Conservation (phyloP, 345 rosid species). For the Eucalyptus pauciflora region DNA sequence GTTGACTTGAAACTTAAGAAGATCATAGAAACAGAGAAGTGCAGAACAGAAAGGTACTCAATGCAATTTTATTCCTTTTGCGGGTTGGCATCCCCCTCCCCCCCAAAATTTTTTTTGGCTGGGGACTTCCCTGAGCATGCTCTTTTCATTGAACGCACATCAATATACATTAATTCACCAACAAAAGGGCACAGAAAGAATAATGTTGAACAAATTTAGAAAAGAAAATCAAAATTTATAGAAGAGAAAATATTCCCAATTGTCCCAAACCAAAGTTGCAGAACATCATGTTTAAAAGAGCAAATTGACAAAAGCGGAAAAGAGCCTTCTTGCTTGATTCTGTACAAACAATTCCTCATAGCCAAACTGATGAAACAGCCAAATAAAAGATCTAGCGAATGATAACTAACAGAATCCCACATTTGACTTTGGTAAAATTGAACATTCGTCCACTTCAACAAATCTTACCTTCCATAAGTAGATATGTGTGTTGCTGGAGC, state of each 20-base stretch:
- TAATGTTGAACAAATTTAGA: not conserved
- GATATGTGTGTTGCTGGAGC: slow-evolving; percentile 82
- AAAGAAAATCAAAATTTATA: not conserved
- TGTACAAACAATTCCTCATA: not conserved
- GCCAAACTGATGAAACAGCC: not conserved
- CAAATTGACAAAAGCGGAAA: not conserved
- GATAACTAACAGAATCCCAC: not conserved
- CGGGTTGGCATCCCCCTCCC: not conserved
- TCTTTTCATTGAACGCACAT: not conserved
- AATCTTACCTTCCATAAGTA: slow-evolving; percentile 88
- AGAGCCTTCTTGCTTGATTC: not conserved
- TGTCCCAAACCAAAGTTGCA: not conserved
- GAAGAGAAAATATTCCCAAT: not conserved
- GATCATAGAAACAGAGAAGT: not conserved
- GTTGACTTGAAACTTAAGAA: not conserved
- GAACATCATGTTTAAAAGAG: not conserved
- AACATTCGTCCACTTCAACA: not conserved
- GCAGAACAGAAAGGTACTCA: not conserved
- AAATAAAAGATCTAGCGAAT: not conserved
- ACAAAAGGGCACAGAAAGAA: not conserved
- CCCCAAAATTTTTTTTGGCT: not conserved
- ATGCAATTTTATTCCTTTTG: not conserved
- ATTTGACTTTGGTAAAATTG: not conserved
- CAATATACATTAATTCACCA: not conserved
- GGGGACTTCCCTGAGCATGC: not conserved